Percentiles rank a stretch among this genome's conserved stretches.
phyloP scores from a whole-genome alignment of 129 eudicot species.

The Mikania micrantha region DNA sequence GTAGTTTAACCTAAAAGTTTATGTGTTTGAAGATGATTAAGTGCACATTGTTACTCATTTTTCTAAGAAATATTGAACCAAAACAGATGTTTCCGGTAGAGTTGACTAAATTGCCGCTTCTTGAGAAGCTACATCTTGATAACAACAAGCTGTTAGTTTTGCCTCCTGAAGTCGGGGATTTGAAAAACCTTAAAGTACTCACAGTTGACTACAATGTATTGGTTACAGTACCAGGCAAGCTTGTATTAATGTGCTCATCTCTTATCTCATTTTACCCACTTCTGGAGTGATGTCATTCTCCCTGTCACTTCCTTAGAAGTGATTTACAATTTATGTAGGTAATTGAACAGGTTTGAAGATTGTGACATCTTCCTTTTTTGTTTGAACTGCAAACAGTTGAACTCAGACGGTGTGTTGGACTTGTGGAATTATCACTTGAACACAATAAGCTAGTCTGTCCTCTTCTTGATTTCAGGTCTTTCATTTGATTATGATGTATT shows the following conservation, averaged over 20 bases:
- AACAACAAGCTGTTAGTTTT: slow-evolving; percentile 57
- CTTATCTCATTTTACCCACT: neutral
- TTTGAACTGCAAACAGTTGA: slow-evolving; percentile 60
- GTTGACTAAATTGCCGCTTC: slow-evolving; percentile 69
- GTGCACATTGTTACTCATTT: slow-evolving; percentile 1
- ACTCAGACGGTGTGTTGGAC: slow-evolving; percentile 72
- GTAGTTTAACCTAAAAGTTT: neutral
- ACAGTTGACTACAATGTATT: slow-evolving; percentile 69
- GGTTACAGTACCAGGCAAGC: slow-evolving; percentile 80
- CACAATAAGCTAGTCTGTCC: slow-evolving; percentile 97
- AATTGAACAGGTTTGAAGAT: slow-evolving; percentile 15
- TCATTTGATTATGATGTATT: neutral
- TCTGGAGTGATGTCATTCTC: slow-evolving; percentile 12
- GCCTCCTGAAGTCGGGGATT: slow-evolving; percentile 80
- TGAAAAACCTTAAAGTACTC: slow-evolving; percentile 77
- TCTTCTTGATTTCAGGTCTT: slow-evolving; percentile 92
- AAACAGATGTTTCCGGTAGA: slow-evolving; percentile 76
- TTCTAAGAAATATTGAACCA: slow-evolving; percentile 1
- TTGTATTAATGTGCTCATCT: neutral
- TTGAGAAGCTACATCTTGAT: slow-evolving; percentile 86
- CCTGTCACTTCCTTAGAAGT: slow-evolving; percentile 6
- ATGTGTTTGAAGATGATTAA: neutral
- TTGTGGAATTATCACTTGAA: slow-evolving; percentile 88
- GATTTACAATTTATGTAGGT: slow-evolving; percentile 22
- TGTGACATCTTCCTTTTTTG: slow-evolving; percentile 30